Evolutionary conservation across 2,329 filamentous ascomycete species (phyloP), one percentile per base, ranked within the genome.

Genomic region (Davidsoniella eucalypti): DNA sequence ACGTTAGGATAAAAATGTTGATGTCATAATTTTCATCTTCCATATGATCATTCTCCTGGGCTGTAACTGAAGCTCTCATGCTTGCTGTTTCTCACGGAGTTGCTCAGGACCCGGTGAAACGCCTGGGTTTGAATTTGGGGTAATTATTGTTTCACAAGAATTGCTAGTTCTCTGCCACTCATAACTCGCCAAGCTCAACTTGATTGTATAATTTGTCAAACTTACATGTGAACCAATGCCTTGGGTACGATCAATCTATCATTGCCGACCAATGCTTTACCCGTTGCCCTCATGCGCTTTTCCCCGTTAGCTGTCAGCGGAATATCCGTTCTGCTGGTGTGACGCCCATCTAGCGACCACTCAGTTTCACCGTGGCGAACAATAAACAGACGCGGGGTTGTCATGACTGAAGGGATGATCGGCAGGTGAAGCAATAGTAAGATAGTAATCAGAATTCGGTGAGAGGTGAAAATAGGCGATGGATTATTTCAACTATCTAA

Each of bases 361-460:
- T 94, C 87, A 3, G 88, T 96, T 69, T 95, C 87, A 66, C 88
- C 90, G 61, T 95, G 88, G 58, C 88, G 85, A 62, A 87, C 68
- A 57, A 92, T 77, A 69, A 90, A 90, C 61, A 85, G 80, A 49
- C 84, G 75, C 2, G 85, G 84, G 2, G 80, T 78, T 2, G 64
- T 44, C 64, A 66, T 66, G 56, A 16, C 12, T 5, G 25, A 33
- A 18, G 26, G 17, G 9, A 38, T 18, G 44, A 21, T 12, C 2
- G 14, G 44, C 5, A 12, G 29, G 29, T 12, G 29, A 33, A 33
- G 29, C 29, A 33, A 33, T 23, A 23, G 21, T 46, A n/a, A 18
- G 5, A 17, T 8, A 26, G 4, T 17, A 16, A 14, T 2, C 25
- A 17, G 18, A n/a, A 25, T 29, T n/a, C 8, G 42, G 23, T 21